phyloP scores from a whole-genome alignment of 768 basidiomycete species.

The Trametopsis cervina region DNA sequence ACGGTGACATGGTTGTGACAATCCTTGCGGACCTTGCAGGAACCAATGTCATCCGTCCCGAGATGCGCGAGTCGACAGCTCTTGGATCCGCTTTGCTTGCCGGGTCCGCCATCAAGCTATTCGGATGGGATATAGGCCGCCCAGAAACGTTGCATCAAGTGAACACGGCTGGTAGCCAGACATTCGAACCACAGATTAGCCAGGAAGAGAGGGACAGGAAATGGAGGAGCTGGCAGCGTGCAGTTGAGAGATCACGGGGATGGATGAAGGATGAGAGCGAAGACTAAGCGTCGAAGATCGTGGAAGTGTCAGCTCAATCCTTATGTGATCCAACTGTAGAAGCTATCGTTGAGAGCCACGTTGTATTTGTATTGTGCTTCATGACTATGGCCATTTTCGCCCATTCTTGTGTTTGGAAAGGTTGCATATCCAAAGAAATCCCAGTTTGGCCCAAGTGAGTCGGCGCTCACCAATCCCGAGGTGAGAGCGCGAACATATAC shows the following conservation, averaged over 20 bases:
- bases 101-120: conserved; percentile 78
- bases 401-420: too few species aligned
- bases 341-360: too few species aligned
- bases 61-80: conserved; percentile 98
- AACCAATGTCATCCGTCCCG: conserved; percentile 84
- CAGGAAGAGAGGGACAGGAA: conserved; percentile 51
- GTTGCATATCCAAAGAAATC: too few species aligned
- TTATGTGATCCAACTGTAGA: too few species aligned
- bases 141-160: conserved; percentile 82
- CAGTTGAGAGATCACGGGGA: conserved; percentile 73
- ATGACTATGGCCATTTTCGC: too few species aligned
- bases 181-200: conserved; percentile 54
- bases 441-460: too few species aligned
- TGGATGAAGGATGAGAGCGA: conserved; percentile 55
- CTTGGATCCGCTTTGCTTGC: conserved; percentile 93
- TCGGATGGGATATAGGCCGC: conserved; percentile 84
- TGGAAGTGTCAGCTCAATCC: too few species aligned
- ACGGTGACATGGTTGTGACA: conserved; percentile 83
- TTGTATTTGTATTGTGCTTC: too few species aligned
- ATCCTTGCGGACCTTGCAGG: conserved; percentile 87
- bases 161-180: conserved; percentile 74
- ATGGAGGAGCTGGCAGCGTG: conserved; percentile 83
- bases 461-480: too few species aligned
- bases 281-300: too few species aligned
- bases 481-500: too few species aligned